Evolutionary conservation across 2,329 filamentous ascomycete species (phyloP).

Genomic region (Aspergillus tubingensis): DNA sequence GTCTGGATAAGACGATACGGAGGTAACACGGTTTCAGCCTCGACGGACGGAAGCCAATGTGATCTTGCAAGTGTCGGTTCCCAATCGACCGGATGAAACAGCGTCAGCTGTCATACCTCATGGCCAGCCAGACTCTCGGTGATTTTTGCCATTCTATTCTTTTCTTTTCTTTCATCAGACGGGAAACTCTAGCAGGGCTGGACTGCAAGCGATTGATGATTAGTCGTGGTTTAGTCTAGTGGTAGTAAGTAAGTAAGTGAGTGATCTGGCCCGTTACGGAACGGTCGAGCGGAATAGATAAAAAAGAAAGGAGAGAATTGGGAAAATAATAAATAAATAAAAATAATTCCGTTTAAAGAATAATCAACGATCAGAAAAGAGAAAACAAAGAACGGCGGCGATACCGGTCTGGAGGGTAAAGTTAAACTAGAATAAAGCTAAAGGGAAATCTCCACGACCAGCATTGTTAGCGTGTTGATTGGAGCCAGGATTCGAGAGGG

Average conservation of each 20-base stretch:
- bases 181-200: neutral
- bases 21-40: constrained; percentile 11
- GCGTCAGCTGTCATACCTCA: constrained; percentile 3
- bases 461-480: neutral
- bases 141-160: neutral
- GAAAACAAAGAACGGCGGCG: neutral
- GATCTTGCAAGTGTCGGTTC: constrained; percentile 1
- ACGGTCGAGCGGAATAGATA: too few species aligned
- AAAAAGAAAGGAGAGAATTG: neutral
- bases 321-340: neutral
- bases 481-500: neutral
- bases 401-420: neutral
- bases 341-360: neutral
- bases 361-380: neutral
- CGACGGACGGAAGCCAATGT: constrained; percentile 1
- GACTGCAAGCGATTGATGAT: neutral
- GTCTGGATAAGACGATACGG: neutral
- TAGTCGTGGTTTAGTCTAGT: too few species aligned
- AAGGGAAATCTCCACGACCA: constrained; percentile 2
- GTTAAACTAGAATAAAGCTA: constrained; percentile 5
- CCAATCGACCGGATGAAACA: constrained; percentile 20
- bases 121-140: neutral
- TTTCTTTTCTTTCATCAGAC: neutral
- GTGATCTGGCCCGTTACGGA: too few species aligned
- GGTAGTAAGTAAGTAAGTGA: too few species aligned